Evolutionary conservation across 2,329 filamentous ascomycete species (phyloP).

Genomic region (Verticillium albo-atrum): DNA sequence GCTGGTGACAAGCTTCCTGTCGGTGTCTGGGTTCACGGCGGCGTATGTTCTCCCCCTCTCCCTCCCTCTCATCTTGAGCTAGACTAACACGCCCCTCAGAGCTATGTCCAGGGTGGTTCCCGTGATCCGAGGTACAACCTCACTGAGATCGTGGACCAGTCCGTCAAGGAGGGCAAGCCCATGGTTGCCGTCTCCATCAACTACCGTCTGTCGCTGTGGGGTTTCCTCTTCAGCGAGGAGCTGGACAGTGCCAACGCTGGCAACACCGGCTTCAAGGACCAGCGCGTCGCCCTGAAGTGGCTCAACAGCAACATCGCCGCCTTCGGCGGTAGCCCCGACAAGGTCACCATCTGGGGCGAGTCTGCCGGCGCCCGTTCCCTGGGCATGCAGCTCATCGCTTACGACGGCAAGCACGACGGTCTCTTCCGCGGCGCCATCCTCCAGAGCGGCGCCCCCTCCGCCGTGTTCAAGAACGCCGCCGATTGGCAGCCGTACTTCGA

Average conservation of each 20-base stretch:
- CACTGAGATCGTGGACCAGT: conserved; percentile 50
- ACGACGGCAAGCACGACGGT: conserved; percentile 46
- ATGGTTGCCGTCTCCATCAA: conserved; percentile 47
- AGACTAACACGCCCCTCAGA: neutral
- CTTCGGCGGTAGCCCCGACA: conserved; percentile 41
- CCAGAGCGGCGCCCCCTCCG: conserved; percentile 37
- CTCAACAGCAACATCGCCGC: conserved; percentile 43
- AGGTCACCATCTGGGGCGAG: conserved; percentile 50
- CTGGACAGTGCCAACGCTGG: conserved; percentile 35
- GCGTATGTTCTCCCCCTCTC: conserved; percentile 22
- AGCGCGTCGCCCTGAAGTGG: conserved; percentile 44
- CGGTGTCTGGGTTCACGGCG: conserved; percentile 54
- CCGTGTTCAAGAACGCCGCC: conserved; percentile 13
- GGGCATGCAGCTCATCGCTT: conserved; percentile 45
- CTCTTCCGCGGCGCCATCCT: conserved; percentile 50
- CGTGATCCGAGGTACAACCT: conserved; percentile 54
- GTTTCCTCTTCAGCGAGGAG: conserved; percentile 44
- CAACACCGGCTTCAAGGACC: conserved; percentile 48
- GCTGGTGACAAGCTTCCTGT: conserved; percentile 45
- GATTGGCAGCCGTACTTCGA: conserved; percentile 14
- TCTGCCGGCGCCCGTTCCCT: conserved; percentile 47
- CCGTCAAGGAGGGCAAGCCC: conserved; percentile 38
- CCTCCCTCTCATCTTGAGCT: neutral
- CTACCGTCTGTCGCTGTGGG: conserved; percentile 46
- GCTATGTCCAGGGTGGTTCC: conserved; percentile 15